These are phyloP conservation scores for Saccharomyces pastorianus DNA, from an alignment of 1,139 yeast genomes.

Conservation along the genomic window DNA sequence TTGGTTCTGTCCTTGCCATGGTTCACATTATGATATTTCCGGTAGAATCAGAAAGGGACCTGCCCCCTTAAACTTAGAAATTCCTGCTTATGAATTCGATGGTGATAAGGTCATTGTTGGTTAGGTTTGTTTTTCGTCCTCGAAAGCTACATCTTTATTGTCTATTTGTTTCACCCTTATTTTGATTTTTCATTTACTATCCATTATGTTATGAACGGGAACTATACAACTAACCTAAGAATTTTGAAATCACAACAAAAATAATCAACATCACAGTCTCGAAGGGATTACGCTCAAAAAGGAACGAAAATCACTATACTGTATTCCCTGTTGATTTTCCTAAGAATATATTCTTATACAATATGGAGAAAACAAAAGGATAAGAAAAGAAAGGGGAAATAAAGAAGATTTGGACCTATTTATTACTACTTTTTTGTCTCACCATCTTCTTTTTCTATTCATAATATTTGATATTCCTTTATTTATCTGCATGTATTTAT, in stretches of 20 bases:
- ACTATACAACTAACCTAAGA: not conserved
- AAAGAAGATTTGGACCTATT: not conserved
- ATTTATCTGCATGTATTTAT: slow-evolving; percentile 1
- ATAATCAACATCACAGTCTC: not conserved
- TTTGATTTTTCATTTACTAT: not conserved
- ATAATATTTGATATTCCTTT: not conserved
- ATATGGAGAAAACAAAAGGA: not conserved
- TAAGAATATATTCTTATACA: not conserved
- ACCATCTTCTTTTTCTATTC: not conserved
- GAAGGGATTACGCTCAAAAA: not conserved
- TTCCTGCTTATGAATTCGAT: slow-evolving; percentile 84
- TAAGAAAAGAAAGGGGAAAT: not conserved
- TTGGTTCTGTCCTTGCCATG: slow-evolving; percentile 99
- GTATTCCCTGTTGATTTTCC: not conserved
- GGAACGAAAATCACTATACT: not conserved
- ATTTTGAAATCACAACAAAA: not conserved
- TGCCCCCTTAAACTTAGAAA: slow-evolving; percentile 97
- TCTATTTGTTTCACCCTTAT: not conserved
- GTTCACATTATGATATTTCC: slow-evolving; percentile 98
- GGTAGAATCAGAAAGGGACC: slow-evolving; percentile 99
- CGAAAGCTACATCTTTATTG: not conserved
- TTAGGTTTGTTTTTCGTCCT: slow-evolving; percentile 31
- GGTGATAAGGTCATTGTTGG: slow-evolving; percentile 77
- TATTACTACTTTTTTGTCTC: slow-evolving; percentile 1
- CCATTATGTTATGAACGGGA: not conserved